Percentiles rank a stretch among this genome's conserved stretches.
Conservation (phyloP, 768 basidiomycete species). For the Amanita jacksonii region DNA sequence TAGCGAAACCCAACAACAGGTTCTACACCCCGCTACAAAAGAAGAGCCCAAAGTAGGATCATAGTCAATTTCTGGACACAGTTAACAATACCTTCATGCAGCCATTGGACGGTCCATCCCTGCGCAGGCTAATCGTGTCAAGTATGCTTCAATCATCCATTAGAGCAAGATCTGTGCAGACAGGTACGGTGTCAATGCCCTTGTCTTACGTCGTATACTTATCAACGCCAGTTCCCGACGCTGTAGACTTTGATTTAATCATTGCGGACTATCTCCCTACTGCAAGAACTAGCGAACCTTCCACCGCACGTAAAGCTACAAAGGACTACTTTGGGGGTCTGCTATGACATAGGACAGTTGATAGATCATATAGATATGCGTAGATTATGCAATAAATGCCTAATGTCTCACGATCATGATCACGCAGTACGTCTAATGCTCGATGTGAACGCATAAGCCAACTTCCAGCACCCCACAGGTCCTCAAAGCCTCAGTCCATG, state of each 20-base stretch:
- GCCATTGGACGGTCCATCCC: slow-evolving; percentile 53
- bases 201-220: neutral
- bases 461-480: slow-evolving; percentile 25
- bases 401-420: neutral
- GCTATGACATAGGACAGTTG: neutral
- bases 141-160: slow-evolving; percentile 47
- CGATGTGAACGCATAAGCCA: neutral
- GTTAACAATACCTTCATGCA: slow-evolving; percentile 11
- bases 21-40: slow-evolving; percentile 23
- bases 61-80: neutral
- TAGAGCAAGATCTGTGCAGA: slow-evolving; percentile 34
- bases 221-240: slow-evolving; percentile 26
- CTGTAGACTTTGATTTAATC: slow-evolving; percentile 62
- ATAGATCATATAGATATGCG: neutral
- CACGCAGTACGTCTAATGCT: too few relatives aligned
- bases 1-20: slow-evolving; percentile 27
- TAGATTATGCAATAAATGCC: neutral
- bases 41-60: slow-evolving; percentile 29
- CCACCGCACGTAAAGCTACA: neutral
- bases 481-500: slow-evolving; percentile 64
- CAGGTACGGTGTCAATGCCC: slow-evolving; percentile 23
- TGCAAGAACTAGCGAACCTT: neutral
- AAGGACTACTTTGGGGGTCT: slow-evolving; percentile 8
- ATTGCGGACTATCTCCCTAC: slow-evolving; percentile 59
- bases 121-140: slow-evolving; percentile 58